Evolutionary conservation across 306 rosid genomes (phyloP), one percentile per base, ranked within the genome.

Genomic region (Styphnolobium japonicum): DNA sequence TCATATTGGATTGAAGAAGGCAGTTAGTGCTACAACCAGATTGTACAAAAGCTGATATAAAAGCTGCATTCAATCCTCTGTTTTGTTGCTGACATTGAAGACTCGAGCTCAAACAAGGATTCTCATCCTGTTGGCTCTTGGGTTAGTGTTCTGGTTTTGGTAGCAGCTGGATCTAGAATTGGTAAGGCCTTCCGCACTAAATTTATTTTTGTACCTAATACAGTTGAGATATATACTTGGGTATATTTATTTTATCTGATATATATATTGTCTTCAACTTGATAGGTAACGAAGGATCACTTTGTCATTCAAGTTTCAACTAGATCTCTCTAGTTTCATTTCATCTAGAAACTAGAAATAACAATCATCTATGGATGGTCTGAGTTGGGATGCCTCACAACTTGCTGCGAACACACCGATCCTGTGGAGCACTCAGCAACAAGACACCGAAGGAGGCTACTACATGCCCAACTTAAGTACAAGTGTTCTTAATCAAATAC

Each of bases 301-400:
- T 67, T 66, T 67, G 40, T 75, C 33, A 69, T 52, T 25, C 43
- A 53, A 23, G 6, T 57, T 76, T 67, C 48, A 70, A 39, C 51
- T 64, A 73, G 52, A 43, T 45, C 9, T 45, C 49, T 52, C 6
- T 37, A 57, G 19, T 61, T 46, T 70, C 34, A 56, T 78, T 56
- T 71, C 53, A 61, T 5, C 8, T 37, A 3, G 7, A 5, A 14
- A 7, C 23, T 39, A 71, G 31, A 21, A 45, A 10, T 37, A 27
- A 46, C 69, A 74, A 58, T 53, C 51, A 76, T 48, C 73, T 10
- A 94, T 94, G 98, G 97, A 91, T 63, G 81, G 71, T 77, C 14
- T 85, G 76, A 82, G 48, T 23, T 89, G 97, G 93, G 87, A 82
- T 63, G 86, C 86, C 16, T 81, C 92, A 18, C 75, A 83, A 80